Base-by-base conservation (phyloP, 1,284 basidiomycete species). In the Heterobasidion annosum region DNA sequence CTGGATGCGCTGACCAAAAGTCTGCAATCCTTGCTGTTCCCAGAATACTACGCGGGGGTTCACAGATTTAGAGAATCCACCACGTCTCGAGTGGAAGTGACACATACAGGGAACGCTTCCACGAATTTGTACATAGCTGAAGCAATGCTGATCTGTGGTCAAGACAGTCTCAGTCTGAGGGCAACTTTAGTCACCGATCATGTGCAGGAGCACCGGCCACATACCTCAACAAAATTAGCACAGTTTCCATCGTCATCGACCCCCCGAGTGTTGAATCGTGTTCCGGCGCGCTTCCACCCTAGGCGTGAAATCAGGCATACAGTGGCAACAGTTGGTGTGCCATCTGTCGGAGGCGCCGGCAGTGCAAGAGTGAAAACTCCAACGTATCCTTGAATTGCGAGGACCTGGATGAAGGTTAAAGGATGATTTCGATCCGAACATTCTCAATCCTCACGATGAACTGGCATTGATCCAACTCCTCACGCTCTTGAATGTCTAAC, bases 241-340 rank as follows among this genome's bases (percentile, higher is more conserved):
- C 91, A 91, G 66, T 97, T 89, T 43, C 97, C 96, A 63, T 98
- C 93, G 67, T 99, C 97, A 66, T 99, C 97, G 19, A 99, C 90
- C 0, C 97, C 97, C 56, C 97, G 82, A 2, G 95, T 96, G 65
- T 98, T 96, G 75, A 98, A 99, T 34, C 97, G 83, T 16, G 97
- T 98, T 1, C 97, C 97, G 16, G 97, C 96, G 58, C 95, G 80
- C 70, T 94, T 96, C 85, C 91, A 96, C 35, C 94, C 90, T 8
- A 99, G 76, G 32, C 96, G 78, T 8, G 89, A 93, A 53, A 97
- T 88, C 55, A 98, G 70, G 2, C 86, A 83, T 15, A 96, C 69
- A 1, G 86, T 86, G 10, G 82, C 85, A 55, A 87, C 70, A 44
- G 75, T 75, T 15, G 83, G 86, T 47, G 76, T 66, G 8, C 84